Evolutionary conservation across 129 eudicot species (phyloP), one percentile per base, ranked within the genome.

Genomic region (Tagetes patula): DNA sequence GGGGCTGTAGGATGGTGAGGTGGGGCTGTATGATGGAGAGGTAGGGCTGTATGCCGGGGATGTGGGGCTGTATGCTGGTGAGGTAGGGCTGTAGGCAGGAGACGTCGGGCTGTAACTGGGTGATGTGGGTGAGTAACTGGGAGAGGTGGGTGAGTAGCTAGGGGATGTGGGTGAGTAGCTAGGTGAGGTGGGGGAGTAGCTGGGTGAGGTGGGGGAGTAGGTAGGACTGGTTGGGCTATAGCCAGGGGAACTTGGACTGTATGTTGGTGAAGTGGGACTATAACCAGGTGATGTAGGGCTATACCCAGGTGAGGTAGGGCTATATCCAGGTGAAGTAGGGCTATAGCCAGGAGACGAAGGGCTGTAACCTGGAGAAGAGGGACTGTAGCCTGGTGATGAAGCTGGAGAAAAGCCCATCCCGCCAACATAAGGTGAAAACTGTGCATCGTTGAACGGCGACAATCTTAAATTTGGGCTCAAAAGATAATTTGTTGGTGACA

Each of bases 351-450:
- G 95, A 11, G 98, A 93, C 1, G 86, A 74, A 0, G 97, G 97
- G 56, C 91, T 86, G 75, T 91, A 91, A 6, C 95, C 97, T 5
- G 95, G 95, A 7, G 95, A 87, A 0, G 85, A 84, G 0, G 97
- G 97, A 65, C 95, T 88, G 72, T 91, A 91, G 0, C 91, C 91
- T 0, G 97, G 96, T 6, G 96, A 89, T 2, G 96, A 83, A 6
- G 95, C 52, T 5, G 98, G 96, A 62, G 98, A 93, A 69, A 93
- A 93, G n/a, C 88, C 92, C 90, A 93, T 93, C 9, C 96, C 92
- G 39, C 96, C 88, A 79, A 87, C 92, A 54, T 84, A 85, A 3
- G 98, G 98, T 66, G 98, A 93, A 78, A 93, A 93, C 37, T 85
- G 95, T 39, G 95, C 95, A 79, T 87, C 96, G 11, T 92, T 72